phyloP scores from a whole-genome alignment of 441 rosid species.

The Hura crepitans region DNA sequence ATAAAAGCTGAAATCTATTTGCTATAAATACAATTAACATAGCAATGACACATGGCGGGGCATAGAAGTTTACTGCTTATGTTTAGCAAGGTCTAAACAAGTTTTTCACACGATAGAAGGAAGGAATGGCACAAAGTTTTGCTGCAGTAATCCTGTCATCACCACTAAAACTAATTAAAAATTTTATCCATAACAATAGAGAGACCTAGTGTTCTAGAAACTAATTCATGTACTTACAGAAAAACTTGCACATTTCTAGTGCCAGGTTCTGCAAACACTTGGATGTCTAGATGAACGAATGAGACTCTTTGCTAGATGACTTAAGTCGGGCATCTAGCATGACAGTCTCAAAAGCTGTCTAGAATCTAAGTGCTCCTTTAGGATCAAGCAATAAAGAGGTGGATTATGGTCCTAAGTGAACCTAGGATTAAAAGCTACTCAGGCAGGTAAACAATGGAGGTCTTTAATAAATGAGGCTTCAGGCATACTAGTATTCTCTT shows the following conservation, averaged over 20 bases:
- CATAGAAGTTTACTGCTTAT: neutral
- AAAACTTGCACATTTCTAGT: neutral
- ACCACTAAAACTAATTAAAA: neutral
- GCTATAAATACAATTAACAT: neutral
- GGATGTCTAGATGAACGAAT: neutral
- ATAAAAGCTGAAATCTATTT: neutral
- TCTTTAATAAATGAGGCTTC: neutral
- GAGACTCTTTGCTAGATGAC: neutral
- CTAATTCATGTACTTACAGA: neutral
- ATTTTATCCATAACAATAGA: neutral
- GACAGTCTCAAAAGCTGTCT: neutral
- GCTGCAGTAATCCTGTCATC: neutral
- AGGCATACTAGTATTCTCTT: neutral
- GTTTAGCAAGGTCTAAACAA: neutral
- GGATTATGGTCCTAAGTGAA: neutral
- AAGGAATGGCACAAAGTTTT: neutral
- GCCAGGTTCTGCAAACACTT: too few relatives aligned
- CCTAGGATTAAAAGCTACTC: neutral
- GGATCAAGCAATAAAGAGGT: neutral
- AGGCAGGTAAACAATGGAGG: neutral
- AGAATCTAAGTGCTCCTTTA: neutral
- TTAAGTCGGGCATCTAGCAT: neutral
- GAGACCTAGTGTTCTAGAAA: too few relatives aligned
- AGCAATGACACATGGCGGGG: neutral
- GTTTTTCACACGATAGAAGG: neutral